A percentile compares a stretch with the other conserved stretches of the same genome.
phyloP scores from a whole-genome alignment of 2,329 filamentous ascomycete species.

The Monascus ruber region DNA sequence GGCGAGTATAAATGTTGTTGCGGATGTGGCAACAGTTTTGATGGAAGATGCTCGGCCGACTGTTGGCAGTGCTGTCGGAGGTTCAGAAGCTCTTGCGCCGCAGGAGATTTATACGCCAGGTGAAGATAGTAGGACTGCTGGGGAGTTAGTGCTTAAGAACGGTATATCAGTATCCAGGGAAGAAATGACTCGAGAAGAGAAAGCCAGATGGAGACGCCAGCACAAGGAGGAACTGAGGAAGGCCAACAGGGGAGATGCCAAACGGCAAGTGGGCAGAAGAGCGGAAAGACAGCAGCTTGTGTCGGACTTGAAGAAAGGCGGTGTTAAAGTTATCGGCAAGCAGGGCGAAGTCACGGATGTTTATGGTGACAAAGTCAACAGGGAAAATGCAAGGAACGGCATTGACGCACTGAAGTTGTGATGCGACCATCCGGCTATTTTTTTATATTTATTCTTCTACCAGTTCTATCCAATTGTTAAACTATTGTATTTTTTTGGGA shows the following conservation, averaged over 20 bases:
- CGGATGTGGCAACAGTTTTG: constrained; percentile 78
- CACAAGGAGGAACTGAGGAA: constrained; percentile 77
- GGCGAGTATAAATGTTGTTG: constrained; percentile 72
- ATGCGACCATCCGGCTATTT: background rate
- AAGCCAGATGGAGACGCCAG: constrained; percentile 60
- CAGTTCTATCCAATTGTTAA: constrained; percentile 1
- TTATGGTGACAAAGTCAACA: constrained; percentile 63
- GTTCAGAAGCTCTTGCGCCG: constrained; percentile 65
- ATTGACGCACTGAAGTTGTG: constrained; percentile 27
- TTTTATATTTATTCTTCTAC: constrained; percentile 1
- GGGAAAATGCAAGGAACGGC: constrained; percentile 11
- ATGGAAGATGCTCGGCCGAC: constrained; percentile 95
- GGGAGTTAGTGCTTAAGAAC: constrained; percentile 66
- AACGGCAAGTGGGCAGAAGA: constrained; percentile 35
- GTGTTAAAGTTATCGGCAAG: constrained; percentile 83
- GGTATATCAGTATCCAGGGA: constrained; percentile 68
- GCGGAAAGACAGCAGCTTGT: constrained; percentile 44
- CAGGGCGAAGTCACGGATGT: constrained; percentile 78
- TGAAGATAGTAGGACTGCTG: constrained; percentile 48
- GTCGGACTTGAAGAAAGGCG: constrained; percentile 65
- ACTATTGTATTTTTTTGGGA: constrained; percentile 1
- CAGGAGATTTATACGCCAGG: constrained; percentile 88
- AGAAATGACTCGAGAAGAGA: constrained; percentile 83
- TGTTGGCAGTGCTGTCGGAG: constrained; percentile 52
- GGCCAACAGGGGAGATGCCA: constrained; percentile 38